Conservation (phyloP, 2,329 filamentous ascomycete genomes). For the Penicillium sp. region DNA sequence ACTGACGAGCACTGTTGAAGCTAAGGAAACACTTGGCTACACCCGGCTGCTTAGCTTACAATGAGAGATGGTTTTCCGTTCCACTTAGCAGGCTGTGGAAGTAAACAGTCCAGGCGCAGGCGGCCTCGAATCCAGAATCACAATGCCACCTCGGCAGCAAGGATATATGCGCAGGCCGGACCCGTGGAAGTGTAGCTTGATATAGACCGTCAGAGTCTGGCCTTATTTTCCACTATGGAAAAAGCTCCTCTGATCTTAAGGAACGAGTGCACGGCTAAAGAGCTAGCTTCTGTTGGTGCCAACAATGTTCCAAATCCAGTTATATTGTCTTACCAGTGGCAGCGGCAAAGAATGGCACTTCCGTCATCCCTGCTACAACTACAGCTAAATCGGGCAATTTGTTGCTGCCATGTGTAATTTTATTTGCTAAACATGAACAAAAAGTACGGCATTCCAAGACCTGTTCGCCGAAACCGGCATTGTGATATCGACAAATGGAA, state of each 20-base stretch:
- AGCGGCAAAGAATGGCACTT: conserved; percentile 1
- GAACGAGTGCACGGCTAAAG: neutral
- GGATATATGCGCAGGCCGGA: no score
- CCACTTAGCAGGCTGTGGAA: neutral
- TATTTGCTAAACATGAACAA: no score
- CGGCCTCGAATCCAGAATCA: neutral
- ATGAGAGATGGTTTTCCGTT: neutral
- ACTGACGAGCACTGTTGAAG: neutral
- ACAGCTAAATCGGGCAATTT: neutral
- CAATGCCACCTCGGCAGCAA: neutral
- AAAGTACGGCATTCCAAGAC: neutral
- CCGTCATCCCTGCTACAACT: neutral
- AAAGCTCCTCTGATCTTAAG: no score
- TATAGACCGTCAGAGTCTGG: neutral
- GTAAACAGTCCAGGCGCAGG: no score
- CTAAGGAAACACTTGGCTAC: neutral
- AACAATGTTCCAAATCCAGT: neutral
- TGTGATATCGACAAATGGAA: neutral
- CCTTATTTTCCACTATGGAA: neutral
- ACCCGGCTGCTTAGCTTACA: neutral
- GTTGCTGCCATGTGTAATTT: neutral
- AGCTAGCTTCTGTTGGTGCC: neutral
- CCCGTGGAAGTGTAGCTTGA: no score
- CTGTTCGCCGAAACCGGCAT: neutral
- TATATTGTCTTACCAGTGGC: conserved; percentile 1